Evolutionary conservation across 441 rosid genomes (phyloP), one percentile per base, ranked within the genome.

Genomic region (Croton laevigatus): DNA sequence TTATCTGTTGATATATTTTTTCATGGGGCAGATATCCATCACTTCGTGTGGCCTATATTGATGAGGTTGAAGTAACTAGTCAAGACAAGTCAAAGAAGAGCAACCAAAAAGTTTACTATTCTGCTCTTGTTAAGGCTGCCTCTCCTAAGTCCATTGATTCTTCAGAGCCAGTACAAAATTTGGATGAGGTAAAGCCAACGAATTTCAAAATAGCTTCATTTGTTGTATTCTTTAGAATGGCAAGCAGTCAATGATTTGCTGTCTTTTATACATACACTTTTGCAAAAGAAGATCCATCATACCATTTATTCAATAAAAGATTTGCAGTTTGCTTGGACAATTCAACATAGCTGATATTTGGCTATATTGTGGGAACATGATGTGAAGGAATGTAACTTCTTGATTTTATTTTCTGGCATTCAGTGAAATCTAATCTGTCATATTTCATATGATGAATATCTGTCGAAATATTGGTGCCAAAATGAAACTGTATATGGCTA

Each of bases 31-130:
- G 99, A 65, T 90, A 96, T 77, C 97, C 96, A 23, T 96, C 99
- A 16, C 93, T 96, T 62, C 97, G 99, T 46, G 98, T 96, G 69
- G 99, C 99, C 10, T 96, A 91, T 77, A 90, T 96, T 75, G 99
- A 96, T 74, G 99, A 96, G 85, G 93, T 96, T 8, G 99, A 96
- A 82, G 97, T 90, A 80, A 89, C 94, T 59, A 88, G 76, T 72
- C 81, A 89, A 80, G 99, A 88, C 71, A 84, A 76, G 74, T 72
- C 84, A 63, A 96, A 87, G 76, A 95, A 85, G 81, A 81, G 82
- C 61, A 88, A 87, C 77, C 80, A 81, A 70, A 94, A 88, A 78
- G 93, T 82, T 71, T 93, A 90, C 78, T 96, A 94, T 74, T 91
- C 99, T 42, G 91, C 91, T 75, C 79, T 96, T 42, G 98, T 91